These are phyloP conservation scores for Geosmithia putterillii DNA, from an alignment of 2,329 filamentous ascomycete genomes.

Conservation along the genomic window DNA sequence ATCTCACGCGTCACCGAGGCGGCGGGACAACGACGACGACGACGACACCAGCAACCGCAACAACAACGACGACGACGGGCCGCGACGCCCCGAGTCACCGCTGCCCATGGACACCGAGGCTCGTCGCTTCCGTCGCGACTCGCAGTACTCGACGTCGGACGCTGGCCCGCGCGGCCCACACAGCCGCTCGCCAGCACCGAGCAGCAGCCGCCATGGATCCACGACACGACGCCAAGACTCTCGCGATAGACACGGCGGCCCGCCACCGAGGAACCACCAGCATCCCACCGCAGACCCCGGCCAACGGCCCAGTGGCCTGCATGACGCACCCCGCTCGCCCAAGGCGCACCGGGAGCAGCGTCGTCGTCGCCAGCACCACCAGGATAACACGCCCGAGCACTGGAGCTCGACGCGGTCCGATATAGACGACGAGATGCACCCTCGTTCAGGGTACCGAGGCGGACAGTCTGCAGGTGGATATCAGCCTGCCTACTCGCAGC, in stretches of 20 bases:
- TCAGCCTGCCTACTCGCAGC: conserved; percentile 21
- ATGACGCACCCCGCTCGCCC: conserved; percentile 8
- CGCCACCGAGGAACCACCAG: not conserved
- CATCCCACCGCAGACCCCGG: not conserved
- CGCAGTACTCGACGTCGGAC: not conserved
- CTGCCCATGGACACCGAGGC: not conserved
- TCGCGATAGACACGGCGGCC: not conserved
- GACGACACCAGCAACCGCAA: conserved; percentile 5
- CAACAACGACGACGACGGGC: no score
- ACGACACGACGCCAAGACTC: not conserved
- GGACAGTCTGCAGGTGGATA: conserved; percentile 14
- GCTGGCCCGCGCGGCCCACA: not conserved
- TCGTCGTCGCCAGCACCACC: conserved; percentile 7
- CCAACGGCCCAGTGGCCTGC: not conserved
- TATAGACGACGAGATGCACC: conserved; percentile 36
- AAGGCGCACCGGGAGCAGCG: conserved; percentile 12
- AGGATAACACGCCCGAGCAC: conserved; percentile 12
- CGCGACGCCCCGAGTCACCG: conserved; percentile 11
- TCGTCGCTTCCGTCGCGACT: not conserved
- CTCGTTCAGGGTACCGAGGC: conserved; percentile 28
- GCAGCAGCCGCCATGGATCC: conserved; percentile 13
- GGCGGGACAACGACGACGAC: conserved; percentile 7
- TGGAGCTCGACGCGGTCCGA: conserved; percentile 34
- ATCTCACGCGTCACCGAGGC: conserved; percentile 14
- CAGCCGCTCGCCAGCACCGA: conserved; percentile 2